Evolutionary conservation across 108 stramenopile species (phyloP).

Genomic region (Bacterosira constricta): DNA sequence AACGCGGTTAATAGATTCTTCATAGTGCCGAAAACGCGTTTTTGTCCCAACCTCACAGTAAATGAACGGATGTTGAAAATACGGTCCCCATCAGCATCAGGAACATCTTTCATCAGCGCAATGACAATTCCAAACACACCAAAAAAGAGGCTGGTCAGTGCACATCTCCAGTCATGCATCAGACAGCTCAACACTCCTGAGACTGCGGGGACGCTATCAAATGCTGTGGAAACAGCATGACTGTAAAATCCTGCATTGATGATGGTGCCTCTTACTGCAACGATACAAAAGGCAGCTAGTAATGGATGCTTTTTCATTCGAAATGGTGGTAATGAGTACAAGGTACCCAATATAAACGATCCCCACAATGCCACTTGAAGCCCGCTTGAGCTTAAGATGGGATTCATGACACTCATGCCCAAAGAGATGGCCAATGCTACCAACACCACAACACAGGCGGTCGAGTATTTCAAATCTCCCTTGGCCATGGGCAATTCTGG

Average conservation of each 20-base stretch:
- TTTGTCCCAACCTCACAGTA: slow-evolving; percentile 78
- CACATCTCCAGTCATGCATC: slow-evolving; percentile 56
- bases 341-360: slow-evolving; percentile 86
- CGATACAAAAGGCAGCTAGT: slow-evolving; percentile 94
- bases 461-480: slow-evolving; percentile 64
- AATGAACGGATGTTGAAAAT: slow-evolving; percentile 79
- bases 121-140: slow-evolving; percentile 86
- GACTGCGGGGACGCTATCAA: slow-evolving; percentile 23
- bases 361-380: slow-evolving; percentile 83
- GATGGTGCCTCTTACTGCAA: slow-evolving; percentile 89
- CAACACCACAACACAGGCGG: slow-evolving; percentile 64
- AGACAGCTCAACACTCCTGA: slow-evolving; percentile 63
- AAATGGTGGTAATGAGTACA: slow-evolving; percentile 87
- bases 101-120: slow-evolving; percentile 92
- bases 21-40: slow-evolving; percentile 55
- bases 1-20: slow-evolving; percentile 52
- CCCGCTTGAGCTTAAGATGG: slow-evolving; percentile 57
- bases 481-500: slow-evolving; percentile 91
- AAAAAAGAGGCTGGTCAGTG: slow-evolving; percentile 78
- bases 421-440: slow-evolving; percentile 61
- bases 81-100: slow-evolving; percentile 80
- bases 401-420: slow-evolving; percentile 64
- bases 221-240: slow-evolving; percentile 70
- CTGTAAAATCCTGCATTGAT: slow-evolving; percentile 91
- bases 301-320: slow-evolving; percentile 93